Base-by-base conservation (phyloP, 768 basidiomycete genomes). In the Naganishia friedmannii region DNA sequence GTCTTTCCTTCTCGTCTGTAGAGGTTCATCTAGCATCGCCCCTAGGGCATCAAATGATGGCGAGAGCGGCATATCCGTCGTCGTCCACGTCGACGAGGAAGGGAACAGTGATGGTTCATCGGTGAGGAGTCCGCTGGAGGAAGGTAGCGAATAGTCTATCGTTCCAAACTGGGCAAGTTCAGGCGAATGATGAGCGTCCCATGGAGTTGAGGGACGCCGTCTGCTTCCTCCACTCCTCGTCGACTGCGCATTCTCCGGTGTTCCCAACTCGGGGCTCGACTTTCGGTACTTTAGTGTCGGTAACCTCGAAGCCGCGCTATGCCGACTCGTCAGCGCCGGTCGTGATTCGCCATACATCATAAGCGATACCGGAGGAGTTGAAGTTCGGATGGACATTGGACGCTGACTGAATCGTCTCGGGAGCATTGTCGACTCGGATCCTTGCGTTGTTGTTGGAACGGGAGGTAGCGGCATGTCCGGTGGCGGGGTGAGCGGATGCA, bases 31-130 rank as follows among this genome's bases (percentile, higher is more conserved):
- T 4, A 63, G 42, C 60, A 63, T 63, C 6, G 60, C 60, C 9
- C 60, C 60, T 26, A 63, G 39, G 8, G 60, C 60, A 28, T 63
- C 60, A 19, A 63, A 63, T 6, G 60, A 45, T 26, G 60, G 60
- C n/a, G 60, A 63, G 15, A 45, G 21, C 39, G 60, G 37, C 23
- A 63, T 63, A 8, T 23, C 23, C 12, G 42, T 28, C 2, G 39
- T 17, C 12, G n/a, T 26, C n/a, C 48, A 51, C 48, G 48, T 46
- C 17, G 45, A 46, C 21, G 45, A 17, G 45, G 15, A 51, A 7
- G 48, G n/a, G n/a, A 51, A 51, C 48, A 45, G 15, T 15, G 42
- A 26, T 15, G 60, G 60, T 29, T 63, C 60, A 5, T 63, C 60
- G 26, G 19, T 45, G 31, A 63, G 60, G 7, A 63, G 39, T n/a